Percentiles rank a stretch among this genome's conserved stretches.
Evolutionary conservation across 2,329 filamentous ascomycete species (phyloP).

Genomic region (Fusarium brachygibbosum): DNA sequence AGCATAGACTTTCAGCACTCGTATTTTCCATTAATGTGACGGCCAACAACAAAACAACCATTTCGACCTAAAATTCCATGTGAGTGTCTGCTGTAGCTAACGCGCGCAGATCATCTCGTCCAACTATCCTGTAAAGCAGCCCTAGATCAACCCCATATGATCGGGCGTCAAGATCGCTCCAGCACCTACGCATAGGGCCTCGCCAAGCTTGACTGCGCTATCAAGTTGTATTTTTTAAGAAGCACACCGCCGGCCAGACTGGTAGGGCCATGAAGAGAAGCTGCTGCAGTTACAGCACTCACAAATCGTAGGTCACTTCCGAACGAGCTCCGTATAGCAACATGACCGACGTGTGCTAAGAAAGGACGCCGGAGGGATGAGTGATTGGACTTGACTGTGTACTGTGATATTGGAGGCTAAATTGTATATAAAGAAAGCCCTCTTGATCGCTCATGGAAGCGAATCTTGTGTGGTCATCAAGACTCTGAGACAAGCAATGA

Average conservation of each 20-base stretch:
- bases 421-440: constrained; percentile 16
- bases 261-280: constrained; percentile 51
- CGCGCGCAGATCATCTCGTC: constrained; percentile 2
- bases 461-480: constrained; percentile 31
- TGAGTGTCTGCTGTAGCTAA: constrained; percentile 30
- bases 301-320: constrained; percentile 51
- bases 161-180: constrained; percentile 56
- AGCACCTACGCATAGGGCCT: constrained; percentile 59
- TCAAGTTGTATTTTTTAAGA: constrained; percentile 52
- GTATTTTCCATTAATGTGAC: constrained; percentile 64
- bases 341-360: constrained; percentile 11
- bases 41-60: constrained; percentile 64
- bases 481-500: constrained; percentile 30
- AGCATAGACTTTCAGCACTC: constrained; percentile 63
- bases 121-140: constrained; percentile 2
- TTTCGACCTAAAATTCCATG: constrained; percentile 45
- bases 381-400: background rate
- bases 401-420: background rate
- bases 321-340: constrained; percentile 50
- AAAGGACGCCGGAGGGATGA: background rate
- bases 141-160: constrained; percentile 47
- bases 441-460: constrained; percentile 18
- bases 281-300: constrained; percentile 50
- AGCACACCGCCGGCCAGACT: constrained; percentile 10
- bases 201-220: constrained; percentile 59